A percentile compares a stretch with the other conserved stretches of the same genome.
Evolutionary conservation across 1,284 basidiomycete species (phyloP).

Genomic region (Somion occarium): DNA sequence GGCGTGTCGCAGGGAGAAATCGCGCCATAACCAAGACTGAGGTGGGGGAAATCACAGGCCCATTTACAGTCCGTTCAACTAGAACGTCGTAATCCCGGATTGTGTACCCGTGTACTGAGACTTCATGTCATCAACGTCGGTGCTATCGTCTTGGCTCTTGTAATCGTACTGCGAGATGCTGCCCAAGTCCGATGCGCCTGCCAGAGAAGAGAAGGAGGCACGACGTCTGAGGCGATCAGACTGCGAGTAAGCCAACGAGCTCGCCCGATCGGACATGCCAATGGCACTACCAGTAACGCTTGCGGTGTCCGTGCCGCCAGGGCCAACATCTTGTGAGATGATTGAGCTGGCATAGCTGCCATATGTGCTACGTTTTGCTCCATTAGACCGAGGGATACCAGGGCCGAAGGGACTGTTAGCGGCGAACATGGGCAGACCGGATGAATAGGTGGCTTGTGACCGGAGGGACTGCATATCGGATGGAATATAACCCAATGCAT

Average conservation of each 20-base stretch:
- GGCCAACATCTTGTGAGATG: constrained; percentile 82
- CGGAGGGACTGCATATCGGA: constrained; percentile 92
- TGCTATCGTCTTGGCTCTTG: constrained; percentile 79
- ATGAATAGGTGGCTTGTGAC: constrained; percentile 91
- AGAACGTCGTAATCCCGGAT: constrained; percentile 80
- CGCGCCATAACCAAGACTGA: constrained; percentile 8
- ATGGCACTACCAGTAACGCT: constrained; percentile 53
- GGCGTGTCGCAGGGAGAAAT: constrained; percentile 6
- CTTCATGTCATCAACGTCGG: constrained; percentile 78
- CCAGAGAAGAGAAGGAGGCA: constrained; percentile 71
- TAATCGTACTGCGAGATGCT: constrained; percentile 78
- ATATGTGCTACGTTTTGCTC: constrained; percentile 71
- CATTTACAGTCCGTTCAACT: constrained; percentile 15
- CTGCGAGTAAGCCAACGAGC: constrained; percentile 78
- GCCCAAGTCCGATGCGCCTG: constrained; percentile 73
- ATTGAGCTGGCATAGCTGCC: constrained; percentile 88
- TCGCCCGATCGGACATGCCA: constrained; percentile 41
- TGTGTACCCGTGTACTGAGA: constrained; percentile 80
- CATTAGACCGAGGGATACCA: constrained; percentile 54
- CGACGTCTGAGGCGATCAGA: constrained; percentile 64
- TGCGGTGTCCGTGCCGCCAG: constrained; percentile 51
- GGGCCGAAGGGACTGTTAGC: constrained; percentile 66
- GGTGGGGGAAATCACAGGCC: not conserved
- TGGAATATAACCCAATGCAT: constrained; percentile 91
- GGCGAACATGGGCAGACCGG: constrained; percentile 82